Base-by-base conservation (phyloP, 2,329 filamentous ascomycete genomes). In the Blumeria graminis region DNA sequence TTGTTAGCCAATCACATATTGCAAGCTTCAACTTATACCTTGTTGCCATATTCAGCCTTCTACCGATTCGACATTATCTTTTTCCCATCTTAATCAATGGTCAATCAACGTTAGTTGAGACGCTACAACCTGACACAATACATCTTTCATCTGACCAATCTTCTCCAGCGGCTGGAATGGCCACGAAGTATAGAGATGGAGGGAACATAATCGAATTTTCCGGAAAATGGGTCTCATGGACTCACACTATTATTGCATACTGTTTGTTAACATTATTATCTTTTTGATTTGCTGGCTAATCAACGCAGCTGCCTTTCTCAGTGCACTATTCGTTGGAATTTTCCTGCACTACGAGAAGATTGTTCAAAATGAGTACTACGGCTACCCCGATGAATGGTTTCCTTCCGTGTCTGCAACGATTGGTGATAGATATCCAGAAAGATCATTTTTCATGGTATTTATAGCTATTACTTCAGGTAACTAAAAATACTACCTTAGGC, bases 401-500 rank as follows among this genome's bases (percentile, higher is more conserved):
- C 89, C 89, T 58, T 94, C 89, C 46, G 89, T 95, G 22, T 95
- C 90, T 34, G 83, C 92, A 43, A 96, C 92, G 38, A 98, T 98
- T 71, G 92, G 92, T 68, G 92, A 98, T 69, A 81, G 89, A 62
- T 96, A 95, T 66, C 92, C 92, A 56, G 92, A 98, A 71, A 83
- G 92, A 58, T 94, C 92, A 14, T 84, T 96, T 65, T 98, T 98
- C 69, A 90, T 94, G 78, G 70, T 98, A 62, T 95, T 96, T 68
- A 98, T 98, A 67, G 90, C 90, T 59, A 81, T 98, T 59, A 95
- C 90, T 36, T 95, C 92, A 48, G 86, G 85, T 82, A 75, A 55
- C 72, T 8, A 55, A 16, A 45, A 48, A 28, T 28, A 28, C 22
- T 28, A 28, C 22, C 22, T 28, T 28, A 28, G 22, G 2, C 4